phyloP scores from a whole-genome alignment of 2,329 filamentous ascomycete species.

The Penicillium sp. region DNA sequence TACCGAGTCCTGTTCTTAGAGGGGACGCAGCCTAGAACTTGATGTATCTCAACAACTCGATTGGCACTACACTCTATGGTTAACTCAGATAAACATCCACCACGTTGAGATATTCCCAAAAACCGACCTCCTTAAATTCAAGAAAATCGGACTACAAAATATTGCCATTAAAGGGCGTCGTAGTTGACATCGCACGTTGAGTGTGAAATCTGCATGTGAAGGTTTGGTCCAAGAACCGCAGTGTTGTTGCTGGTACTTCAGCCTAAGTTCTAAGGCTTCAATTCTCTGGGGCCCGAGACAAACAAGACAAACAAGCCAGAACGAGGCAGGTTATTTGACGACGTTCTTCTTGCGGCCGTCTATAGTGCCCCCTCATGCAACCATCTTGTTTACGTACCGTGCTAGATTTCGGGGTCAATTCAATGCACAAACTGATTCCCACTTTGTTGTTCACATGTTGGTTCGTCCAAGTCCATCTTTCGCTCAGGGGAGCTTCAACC shows the following conservation, averaged over 20 bases:
- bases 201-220: not conserved
- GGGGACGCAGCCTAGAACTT: not conserved
- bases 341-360: too few species aligned
- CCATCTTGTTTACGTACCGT: too few species aligned
- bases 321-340: not conserved
- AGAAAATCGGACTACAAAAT: not conserved
- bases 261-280: not conserved
- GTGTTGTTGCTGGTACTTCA: not conserved
- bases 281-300: not conserved
- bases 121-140: not conserved
- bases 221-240: not conserved
- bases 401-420: too few species aligned
- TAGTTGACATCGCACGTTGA: not conserved
- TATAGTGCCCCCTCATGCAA: too few species aligned
- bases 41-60: not conserved
- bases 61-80: not conserved
- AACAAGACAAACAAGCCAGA: slow-evolving; percentile 15
- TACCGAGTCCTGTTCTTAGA: not conserved
- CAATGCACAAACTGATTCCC: not conserved
- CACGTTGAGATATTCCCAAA: not conserved
- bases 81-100: not conserved
- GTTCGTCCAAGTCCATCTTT: not conserved
- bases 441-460: not conserved
- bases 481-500: not conserved
- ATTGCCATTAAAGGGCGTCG: not conserved